Percentiles rank a stretch among this genome's conserved stretches.
These are phyloP conservation scores for Boletus rex-veris DNA, from an alignment of 768 basidiomycete species.

Conservation along the genomic window DNA sequence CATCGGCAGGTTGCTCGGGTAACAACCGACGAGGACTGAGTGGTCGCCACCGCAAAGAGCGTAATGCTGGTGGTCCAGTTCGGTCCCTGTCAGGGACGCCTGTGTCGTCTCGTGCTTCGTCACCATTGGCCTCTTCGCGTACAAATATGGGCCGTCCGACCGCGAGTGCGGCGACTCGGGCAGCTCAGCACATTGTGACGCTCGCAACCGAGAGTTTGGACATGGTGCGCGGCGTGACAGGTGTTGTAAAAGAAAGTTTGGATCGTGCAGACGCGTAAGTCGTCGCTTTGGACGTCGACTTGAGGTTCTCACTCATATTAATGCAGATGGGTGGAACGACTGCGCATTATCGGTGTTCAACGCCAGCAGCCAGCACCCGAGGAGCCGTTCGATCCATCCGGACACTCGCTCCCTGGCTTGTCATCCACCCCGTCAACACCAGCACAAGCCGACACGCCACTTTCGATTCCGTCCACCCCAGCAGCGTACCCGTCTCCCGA, in stretches of 20 bases:
- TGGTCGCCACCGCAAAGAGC: conserved; percentile 34
- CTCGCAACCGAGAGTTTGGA: conserved; percentile 90
- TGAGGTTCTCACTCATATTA: not conserved
- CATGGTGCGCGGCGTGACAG: conserved; percentile 87
- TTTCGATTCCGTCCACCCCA: conserved; percentile 31
- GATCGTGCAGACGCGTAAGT: conserved; percentile 83
- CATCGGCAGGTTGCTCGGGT: conserved; percentile 23
- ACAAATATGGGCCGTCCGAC: conserved; percentile 30
- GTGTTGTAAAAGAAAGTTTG: conserved; percentile 81
- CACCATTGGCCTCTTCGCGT: conserved; percentile 29
- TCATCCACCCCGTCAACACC: conserved; percentile 32
- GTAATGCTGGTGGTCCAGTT: conserved; percentile 36
- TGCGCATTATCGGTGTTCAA: conserved; percentile 74
- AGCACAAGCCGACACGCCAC: conserved; percentile 24
- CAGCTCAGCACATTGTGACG: conserved; percentile 77
- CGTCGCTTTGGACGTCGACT: not conserved
- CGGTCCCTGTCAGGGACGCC: conserved; percentile 32
- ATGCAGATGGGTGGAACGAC: conserved; percentile 75
- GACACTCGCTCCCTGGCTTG: conserved; percentile 26
- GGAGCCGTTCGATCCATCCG: conserved; percentile 13
- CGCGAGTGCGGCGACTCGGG: conserved; percentile 59
- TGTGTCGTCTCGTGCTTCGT: conserved; percentile 34
- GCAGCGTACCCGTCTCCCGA: conserved; percentile 26
- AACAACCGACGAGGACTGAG: conserved; percentile 12
- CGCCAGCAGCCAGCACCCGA: conserved; percentile 38